Base-by-base conservation (phyloP, 257 asterid genomes). In the Salvia hispanica region DNA sequence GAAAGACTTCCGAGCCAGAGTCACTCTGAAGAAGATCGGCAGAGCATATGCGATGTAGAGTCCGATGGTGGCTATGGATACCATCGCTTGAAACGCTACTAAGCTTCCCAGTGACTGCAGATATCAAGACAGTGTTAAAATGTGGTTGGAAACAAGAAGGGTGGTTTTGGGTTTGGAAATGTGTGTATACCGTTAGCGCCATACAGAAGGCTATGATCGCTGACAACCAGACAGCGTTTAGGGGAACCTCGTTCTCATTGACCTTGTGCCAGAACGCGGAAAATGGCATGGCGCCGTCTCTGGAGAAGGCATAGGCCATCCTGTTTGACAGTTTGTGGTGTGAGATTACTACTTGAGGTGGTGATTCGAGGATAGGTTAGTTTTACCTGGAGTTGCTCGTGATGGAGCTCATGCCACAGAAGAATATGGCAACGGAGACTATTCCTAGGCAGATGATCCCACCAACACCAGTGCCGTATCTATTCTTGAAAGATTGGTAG, bases 271-370 rank as follows among this genome's bases (percentile, higher is more conserved):
- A 94, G 18, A 80, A 65, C 37, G 70, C 7, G 21, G 99, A 94
- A 69, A 88, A 85, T 8, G 99, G 99, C 99, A 91, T 91, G 5
- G 97, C 99, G n/a, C 96, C 96, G 25, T 94, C 97, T 79, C 99
- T 79, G 40, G 99, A 94, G 85, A 94, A 94, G 51, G 99, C 99
- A 77, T 86, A 94, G 11, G 76, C 91, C 99, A 94, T 91, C 85
- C 99, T 92, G 45, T 7, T 40, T 9, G 9, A 40, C 3, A 6
- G 58, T 0, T 44, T 13, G 37, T 58, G 59, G 7, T 25, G 40
- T 1, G n/a, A 4, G 11, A n/a, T 9, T 21, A 25, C 12, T 9
- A 53, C 7, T 11, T 25, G 31, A 25, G 5, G 36, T 9, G 36
- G 53, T 9, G 12, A 34, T 69, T 60, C 48, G 50, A 56, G 70